Base-by-base conservation (phyloP, 805 yeast species). In the Priceomyces medius region DNA sequence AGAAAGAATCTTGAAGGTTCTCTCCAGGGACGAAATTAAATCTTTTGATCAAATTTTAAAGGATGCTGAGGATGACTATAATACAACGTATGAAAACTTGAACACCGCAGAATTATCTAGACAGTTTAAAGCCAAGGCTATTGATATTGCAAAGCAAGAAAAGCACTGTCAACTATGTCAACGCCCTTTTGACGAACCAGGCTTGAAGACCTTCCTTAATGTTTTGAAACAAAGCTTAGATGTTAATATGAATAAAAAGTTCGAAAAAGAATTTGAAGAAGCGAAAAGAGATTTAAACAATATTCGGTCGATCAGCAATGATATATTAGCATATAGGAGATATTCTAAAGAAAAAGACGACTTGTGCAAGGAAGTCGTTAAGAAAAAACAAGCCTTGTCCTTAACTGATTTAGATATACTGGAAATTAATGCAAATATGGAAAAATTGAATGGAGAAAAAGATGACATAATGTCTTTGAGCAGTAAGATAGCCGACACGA, bases 101-200 rank as follows among this genome's bases (percentile, higher is more conserved):
- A 87, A 87, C 54, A 80, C 86, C 48, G 76, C 76, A 21, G 80
- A 79, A 33, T 85, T 88, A 2, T 82, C 90, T 0, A 66, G 79
- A 19, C 78, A 78, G 31, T 89, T 83, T 61, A 88, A 86, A 53
- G 61, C 71, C 17, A 78, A 77, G 33, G 97, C 97, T 0, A 61
- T 85, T 8, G 75, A 78, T 21, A 59, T 76, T 31, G 93, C 95
- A 0, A 63, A 77, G 20, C 53, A 57, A 3, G 71, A 75, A 7
- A 73, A 80, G 8, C 69, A 77, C 36, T 91, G 97, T 60, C 64
- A 82, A 32, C 64, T 90, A 33, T 91, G 98, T 59, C 76, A 77
- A 14, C 71, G 95, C 38, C 68, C 74, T 9, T 85, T 89, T 61
- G 76, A 75, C 12, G 67, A 65, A 7, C 60, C 55, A 1, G 67